Evolutionary conservation across 345 rosid species (phyloP).

Genomic region (Aethionema arabicum): DNA sequence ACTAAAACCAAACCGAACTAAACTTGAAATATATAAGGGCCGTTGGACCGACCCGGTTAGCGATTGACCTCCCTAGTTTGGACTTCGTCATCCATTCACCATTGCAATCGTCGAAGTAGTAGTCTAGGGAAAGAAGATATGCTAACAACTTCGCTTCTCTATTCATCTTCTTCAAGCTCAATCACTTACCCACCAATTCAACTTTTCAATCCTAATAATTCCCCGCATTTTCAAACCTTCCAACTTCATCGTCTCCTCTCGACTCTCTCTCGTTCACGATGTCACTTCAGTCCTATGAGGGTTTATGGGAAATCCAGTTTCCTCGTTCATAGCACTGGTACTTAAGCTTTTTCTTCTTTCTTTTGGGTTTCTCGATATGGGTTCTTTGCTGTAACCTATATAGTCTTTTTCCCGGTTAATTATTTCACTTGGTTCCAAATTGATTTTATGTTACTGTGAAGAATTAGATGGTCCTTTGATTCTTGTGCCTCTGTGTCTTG

Average conservation of each 20-base stretch:
- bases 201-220: conserved; percentile 7
- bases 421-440: background rate
- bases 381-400: background rate
- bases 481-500: conserved; percentile 3
- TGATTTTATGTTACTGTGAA: no score
- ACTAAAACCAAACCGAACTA: no score
- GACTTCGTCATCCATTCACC: background rate
- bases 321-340: conserved; percentile 47
- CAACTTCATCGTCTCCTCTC: conserved; percentile 22
- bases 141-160: conserved; percentile 46
- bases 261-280: conserved; percentile 30
- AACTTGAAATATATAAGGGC: no score
- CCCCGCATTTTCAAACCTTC: conserved; percentile 10
- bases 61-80: no score
- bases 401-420: background rate
- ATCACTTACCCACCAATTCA: conserved; percentile 31
- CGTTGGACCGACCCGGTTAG: no score
- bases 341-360: no score
- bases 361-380: background rate
- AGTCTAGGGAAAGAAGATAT: conserved; percentile 31
- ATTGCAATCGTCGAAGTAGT: background rate
- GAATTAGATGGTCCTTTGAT: background rate
- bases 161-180: conserved; percentile 40
- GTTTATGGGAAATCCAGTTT: conserved; percentile 29
- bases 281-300: conserved; percentile 30